Evolutionary conservation across 2,329 filamentous ascomycete species (phyloP).

Genomic region (Fusarium mundagurra): DNA sequence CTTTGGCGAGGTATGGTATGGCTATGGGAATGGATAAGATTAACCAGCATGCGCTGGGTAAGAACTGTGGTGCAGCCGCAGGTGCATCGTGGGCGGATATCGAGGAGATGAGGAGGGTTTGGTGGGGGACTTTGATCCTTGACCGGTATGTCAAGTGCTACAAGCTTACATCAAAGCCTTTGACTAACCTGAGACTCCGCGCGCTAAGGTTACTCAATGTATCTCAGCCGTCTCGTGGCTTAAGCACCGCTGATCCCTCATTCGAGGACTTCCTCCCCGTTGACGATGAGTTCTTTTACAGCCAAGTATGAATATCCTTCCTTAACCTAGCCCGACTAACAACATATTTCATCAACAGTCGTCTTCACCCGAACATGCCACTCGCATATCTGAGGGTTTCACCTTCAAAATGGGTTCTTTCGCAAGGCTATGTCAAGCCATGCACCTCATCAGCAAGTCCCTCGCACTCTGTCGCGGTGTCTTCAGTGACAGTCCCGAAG

Average conservation of each 20-base stretch:
- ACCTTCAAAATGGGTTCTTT: background rate
- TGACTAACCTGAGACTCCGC: too few species aligned
- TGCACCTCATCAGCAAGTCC: background rate
- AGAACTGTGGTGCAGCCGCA: accelerated
- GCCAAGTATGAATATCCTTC: background rate
- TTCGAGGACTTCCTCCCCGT: background rate
- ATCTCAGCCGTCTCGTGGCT: background rate
- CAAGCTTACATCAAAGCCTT: too few species aligned
- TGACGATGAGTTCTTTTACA: background rate
- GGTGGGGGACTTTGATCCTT: background rate
- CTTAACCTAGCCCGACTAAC: background rate
- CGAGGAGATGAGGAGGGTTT: background rate
- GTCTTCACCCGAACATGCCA: background rate
- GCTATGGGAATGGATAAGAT: background rate
- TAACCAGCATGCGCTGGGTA: background rate
- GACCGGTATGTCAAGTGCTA: background rate
- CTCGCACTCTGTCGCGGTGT: background rate
- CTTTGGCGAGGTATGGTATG: background rate
- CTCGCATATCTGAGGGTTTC: background rate
- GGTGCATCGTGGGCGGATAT: background rate
- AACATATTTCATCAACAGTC: accelerated
- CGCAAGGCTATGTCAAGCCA: background rate
- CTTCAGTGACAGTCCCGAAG: accelerated
- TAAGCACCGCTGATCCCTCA: background rate
- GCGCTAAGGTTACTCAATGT: background rate